phyloP scores from a whole-genome alignment of 805 yeast genomes.

The Scheffersomyces ergatensis region DNA sequence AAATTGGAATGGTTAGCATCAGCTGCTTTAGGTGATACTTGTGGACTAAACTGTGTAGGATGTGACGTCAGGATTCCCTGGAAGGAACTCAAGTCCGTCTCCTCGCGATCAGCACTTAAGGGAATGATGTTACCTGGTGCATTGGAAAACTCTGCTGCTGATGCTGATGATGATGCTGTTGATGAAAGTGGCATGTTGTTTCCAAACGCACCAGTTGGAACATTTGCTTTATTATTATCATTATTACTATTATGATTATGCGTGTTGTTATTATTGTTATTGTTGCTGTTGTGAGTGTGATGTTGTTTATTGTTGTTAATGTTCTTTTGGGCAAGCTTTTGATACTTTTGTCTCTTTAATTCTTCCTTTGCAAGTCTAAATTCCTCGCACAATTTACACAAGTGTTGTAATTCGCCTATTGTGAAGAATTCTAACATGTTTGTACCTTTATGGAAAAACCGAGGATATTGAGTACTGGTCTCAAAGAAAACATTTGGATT shows the following conservation, averaged over 20 bases:
- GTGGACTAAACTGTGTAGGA: background rate
- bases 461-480: slow-evolving; percentile 21
- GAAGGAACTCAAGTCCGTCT: too few species aligned
- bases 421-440: slow-evolving; percentile 38
- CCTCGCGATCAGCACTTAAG: too few species aligned
- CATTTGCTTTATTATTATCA: background rate
- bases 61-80: background rate
- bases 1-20: background rate
- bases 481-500: slow-evolving; percentile 36
- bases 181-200: background rate
- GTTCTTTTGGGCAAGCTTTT: background rate
- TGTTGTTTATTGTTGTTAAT: too few species aligned
- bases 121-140: too few species aligned
- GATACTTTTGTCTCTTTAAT: slow-evolving; percentile 10
- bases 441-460: slow-evolving; percentile 33
- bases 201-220: background rate
- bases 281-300: too few species aligned
- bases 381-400: slow-evolving; percentile 37
- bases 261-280: background rate
- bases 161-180: background rate
- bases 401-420: slow-evolving; percentile 30
- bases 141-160: too few species aligned
- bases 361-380: slow-evolving; percentile 35
- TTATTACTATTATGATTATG: background rate
- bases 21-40: background rate